Conservation (phyloP, 169 alveolate genomes). For the Ichthyophthirius multifiliis region DNA sequence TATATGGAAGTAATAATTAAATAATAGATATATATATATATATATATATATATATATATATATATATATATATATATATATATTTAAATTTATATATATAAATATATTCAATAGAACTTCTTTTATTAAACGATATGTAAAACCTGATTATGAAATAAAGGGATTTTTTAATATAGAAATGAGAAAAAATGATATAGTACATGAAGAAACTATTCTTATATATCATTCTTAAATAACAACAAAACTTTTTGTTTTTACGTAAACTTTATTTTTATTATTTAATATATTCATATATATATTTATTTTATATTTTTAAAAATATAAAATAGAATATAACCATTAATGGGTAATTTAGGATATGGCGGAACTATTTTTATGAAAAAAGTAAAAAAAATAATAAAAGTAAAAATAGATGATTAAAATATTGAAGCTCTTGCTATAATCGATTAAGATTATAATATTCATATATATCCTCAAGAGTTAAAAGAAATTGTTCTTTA, state of each 20-base stretch:
- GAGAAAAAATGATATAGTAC: background rate
- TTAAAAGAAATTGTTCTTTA: too few species aligned
- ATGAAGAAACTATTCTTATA: background rate
- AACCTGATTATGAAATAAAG: background rate
- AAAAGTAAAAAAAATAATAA: background rate
- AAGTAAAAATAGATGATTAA: background rate
- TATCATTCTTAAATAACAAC: background rate
- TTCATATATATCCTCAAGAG: background rate
- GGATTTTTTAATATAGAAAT: background rate
- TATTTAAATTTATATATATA: background rate
- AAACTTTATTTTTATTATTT: background rate
- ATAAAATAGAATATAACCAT: background rate
- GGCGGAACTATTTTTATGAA: background rate
- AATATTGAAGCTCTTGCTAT: background rate
- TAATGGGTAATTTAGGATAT: background rate
- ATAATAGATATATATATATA: background rate
- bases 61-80: background rate
- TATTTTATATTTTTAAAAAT: background rate
- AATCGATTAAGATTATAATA: background rate
- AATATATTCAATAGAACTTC: background rate
- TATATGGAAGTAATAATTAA: background rate
- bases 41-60: background rate
- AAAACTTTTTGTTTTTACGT: background rate
- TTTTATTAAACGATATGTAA: background rate
- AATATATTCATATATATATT: background rate